Conservation (phyloP, 139 green algal species). For the Zygnema cylindricum region DNA sequence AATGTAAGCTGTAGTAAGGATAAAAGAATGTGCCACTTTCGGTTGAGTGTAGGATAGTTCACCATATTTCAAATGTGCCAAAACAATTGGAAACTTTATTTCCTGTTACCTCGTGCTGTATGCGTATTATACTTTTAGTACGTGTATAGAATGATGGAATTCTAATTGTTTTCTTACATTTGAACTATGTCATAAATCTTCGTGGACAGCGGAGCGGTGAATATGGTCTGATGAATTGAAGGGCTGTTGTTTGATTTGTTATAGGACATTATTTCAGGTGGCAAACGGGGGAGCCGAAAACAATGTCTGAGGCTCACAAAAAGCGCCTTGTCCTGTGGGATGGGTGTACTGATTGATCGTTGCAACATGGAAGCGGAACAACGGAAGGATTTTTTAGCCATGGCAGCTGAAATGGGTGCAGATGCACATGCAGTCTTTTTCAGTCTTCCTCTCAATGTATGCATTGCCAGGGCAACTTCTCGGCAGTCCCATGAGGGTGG, state of each 20-base stretch:
- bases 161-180: slow-evolving; percentile 32
- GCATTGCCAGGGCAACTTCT: slow-evolving; percentile 19
- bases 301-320: slow-evolving; percentile 70
- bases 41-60: too few relatives aligned
- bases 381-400: slow-evolving; percentile 70
- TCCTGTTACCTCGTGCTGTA: background rate
- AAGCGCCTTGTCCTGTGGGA: slow-evolving; percentile 57
- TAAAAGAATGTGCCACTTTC: too few relatives aligned
- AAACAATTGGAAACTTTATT: too few relatives aligned
- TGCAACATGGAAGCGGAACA: slow-evolving; percentile 73
- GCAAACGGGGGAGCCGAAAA: slow-evolving; percentile 69
- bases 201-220: background rate
- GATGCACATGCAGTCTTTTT: slow-evolving; percentile 55
- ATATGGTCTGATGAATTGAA: background rate
- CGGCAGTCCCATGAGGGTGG: slow-evolving; percentile 53
- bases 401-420: slow-evolving; percentile 54
- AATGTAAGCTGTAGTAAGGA: slow-evolving; percentile 66
- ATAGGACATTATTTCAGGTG: slow-evolving; percentile 49
- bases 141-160: slow-evolving; percentile 9
- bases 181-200: too few relatives aligned
- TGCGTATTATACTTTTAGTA: background rate
- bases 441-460: slow-evolving; percentile 41
- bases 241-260: background rate
- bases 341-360: slow-evolving; percentile 73
- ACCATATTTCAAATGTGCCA: slow-evolving; percentile 34